A percentile compares a stretch with the other conserved stretches of the same genome.
phyloP scores from a whole-genome alignment of 148 eudicot genomes.

The Arbutus unedo region DNA sequence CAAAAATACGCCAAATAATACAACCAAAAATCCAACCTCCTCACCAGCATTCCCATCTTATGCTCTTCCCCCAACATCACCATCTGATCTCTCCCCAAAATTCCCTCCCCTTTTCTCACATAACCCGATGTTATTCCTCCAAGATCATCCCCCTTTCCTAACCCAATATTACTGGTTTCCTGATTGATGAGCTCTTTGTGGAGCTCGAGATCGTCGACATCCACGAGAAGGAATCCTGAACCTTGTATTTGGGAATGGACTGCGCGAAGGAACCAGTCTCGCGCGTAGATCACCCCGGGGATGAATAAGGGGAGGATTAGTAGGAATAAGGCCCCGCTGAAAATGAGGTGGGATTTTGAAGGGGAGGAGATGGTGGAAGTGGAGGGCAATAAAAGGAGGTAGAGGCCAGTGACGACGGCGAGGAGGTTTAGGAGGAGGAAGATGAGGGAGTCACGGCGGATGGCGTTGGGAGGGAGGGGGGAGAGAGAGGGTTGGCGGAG shows the following conservation, averaged over 20 bases:
- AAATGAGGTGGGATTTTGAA: conserved; percentile 34
- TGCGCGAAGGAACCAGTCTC: conserved; percentile 52
- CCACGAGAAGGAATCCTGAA: conserved; percentile 52
- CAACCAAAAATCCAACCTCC: conserved; percentile 76
- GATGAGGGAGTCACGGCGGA: conserved; percentile 45
- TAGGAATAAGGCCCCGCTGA: conserved; percentile 59
- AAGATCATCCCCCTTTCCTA: neutral
- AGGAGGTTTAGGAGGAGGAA: conserved; percentile 57
- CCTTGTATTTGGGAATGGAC: conserved; percentile 43
- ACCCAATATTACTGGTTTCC: neutral
- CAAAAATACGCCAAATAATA: conserved; percentile 73
- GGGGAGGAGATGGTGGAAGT: conserved; percentile 23
- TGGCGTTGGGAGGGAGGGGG: conserved; percentile 34
- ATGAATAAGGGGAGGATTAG: conserved; percentile 52
- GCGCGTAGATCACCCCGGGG: conserved; percentile 62
- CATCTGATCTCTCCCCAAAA: conserved; percentile 49
- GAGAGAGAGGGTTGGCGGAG: conserved; percentile 54
- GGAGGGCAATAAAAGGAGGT: conserved; percentile 47
- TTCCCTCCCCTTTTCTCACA: conserved; percentile 16
- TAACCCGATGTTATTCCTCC: neutral
- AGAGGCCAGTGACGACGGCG: conserved; percentile 68
- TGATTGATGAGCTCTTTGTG: conserved; percentile 36
- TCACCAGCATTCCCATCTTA: conserved; percentile 42
- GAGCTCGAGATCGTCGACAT: conserved; percentile 52
- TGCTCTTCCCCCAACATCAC: conserved; percentile 80